These are phyloP conservation scores for Botrytis paeoniae DNA, from an alignment of 2,329 filamentous ascomycete species.

Conservation along the genomic window DNA sequence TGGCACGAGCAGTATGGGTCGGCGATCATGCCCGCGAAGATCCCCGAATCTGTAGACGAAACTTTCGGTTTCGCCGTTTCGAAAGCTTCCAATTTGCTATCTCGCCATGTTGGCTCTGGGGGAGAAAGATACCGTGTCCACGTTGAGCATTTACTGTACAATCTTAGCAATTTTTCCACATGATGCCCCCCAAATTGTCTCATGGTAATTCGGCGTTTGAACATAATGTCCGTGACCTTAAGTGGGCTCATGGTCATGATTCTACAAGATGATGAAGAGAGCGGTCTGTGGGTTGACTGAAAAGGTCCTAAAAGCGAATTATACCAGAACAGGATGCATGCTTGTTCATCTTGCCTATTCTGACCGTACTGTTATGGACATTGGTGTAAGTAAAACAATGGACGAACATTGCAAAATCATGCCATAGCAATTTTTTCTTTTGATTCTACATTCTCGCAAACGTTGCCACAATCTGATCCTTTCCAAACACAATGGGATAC, in stretches of 20 bases:
- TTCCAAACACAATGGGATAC: not conserved
- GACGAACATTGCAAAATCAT: not conserved
- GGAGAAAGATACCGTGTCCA: not conserved
- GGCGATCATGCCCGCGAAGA: conserved; percentile 9
- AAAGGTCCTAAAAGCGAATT: not conserved
- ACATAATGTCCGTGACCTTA: conserved; percentile 8
- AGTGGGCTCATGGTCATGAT: not conserved
- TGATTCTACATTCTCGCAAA: not conserved
- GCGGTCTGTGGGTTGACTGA: conserved; percentile 3
- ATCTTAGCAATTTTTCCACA: not conserved
- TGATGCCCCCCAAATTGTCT: not conserved
- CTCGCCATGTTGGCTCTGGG: conserved; percentile 2
- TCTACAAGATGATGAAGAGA: not conserved
- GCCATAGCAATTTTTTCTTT: not conserved
- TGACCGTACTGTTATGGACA: not conserved
- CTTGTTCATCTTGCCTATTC: not conserved
- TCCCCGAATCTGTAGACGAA: not conserved
- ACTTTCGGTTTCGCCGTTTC: not conserved
- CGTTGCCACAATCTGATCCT: not conserved
- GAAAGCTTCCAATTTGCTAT: not conserved
- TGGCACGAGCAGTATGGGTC: conserved; percentile 1
- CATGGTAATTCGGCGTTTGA: conserved; percentile 1
- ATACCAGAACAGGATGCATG: not conserved
- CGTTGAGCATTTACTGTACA: not conserved
- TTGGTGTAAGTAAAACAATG: conserved; percentile 4